Evolutionary conservation across 139 green algal species (phyloP).

Genomic region (Chloropicon primus): DNA sequence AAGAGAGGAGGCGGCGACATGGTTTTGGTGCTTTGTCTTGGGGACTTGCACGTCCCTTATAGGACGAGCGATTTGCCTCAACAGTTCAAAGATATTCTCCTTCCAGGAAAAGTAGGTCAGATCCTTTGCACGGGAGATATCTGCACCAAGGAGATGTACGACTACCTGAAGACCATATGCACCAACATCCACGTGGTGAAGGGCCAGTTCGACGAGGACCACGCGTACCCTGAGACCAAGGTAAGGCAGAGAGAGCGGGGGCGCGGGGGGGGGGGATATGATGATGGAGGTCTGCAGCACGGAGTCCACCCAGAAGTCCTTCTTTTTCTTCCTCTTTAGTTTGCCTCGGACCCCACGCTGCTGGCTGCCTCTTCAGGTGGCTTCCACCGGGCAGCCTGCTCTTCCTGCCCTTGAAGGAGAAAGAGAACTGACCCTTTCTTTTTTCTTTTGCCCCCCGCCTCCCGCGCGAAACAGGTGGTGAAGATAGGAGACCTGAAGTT

Average conservation of each 20-base stretch:
- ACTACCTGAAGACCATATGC: constrained; percentile 72
- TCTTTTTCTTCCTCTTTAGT: no score
- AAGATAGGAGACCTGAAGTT: constrained; percentile 69
- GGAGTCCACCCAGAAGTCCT: no score
- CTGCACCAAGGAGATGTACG: constrained; percentile 63
- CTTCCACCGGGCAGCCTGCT: no score
- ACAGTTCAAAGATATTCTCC: constrained; percentile 82
- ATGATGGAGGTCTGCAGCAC: no score
- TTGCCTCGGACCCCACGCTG: no score
- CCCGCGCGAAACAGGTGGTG: constrained; percentile 31
- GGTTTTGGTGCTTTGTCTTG: constrained; percentile 85
- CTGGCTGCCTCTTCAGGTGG: no score
- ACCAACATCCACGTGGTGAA: constrained; percentile 53
- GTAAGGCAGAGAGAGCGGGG: background rate
- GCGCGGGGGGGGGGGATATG: no score
- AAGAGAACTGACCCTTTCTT: no score
- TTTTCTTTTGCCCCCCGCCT: no score
- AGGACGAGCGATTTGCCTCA: constrained; percentile 60
- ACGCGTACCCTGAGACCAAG: constrained; percentile 33
- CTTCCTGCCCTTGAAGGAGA: background rate
- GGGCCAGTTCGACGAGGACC: constrained; percentile 82
- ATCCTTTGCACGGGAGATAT: constrained; percentile 82
- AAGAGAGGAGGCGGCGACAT: constrained; percentile 27
- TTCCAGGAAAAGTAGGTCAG: constrained; percentile 86
- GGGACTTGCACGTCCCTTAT: constrained; percentile 84